A percentile compares a stretch with the other conserved stretches of the same genome.
These are phyloP conservation scores for Colletotrichum sp. DNA, from an alignment of 2,329 filamentous ascomycete species.

Conservation along the genomic window DNA sequence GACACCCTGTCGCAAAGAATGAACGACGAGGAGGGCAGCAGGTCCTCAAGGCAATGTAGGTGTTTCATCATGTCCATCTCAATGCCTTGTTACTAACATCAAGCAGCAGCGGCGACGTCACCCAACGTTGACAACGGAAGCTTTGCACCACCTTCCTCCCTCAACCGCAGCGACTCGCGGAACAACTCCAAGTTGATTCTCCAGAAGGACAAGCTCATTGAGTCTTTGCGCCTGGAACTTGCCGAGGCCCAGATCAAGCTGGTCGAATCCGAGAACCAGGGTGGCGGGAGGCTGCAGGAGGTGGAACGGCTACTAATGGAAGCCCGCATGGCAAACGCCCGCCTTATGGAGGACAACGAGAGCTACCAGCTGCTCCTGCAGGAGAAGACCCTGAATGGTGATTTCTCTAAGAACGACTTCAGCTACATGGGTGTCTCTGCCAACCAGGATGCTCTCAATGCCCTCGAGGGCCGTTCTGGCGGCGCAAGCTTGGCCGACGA, in stretches of 20 bases:
- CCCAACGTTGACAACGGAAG: conserved; percentile 76
- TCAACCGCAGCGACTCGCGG: conserved; percentile 86
- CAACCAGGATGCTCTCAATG: conserved; percentile 69
- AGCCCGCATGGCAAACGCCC: conserved; percentile 92
- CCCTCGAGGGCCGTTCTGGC: conserved; percentile 60
- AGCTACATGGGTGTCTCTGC: conserved; percentile 66
- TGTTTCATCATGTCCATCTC: neutral
- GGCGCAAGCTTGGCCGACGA: conserved; percentile 82
- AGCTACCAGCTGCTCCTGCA: conserved; percentile 95
- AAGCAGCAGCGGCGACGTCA: conserved; percentile 45
- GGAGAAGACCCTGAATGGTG: conserved; percentile 94
- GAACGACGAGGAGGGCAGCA: conserved; percentile 59
- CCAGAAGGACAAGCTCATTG: conserved; percentile 96
- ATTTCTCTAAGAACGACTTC: conserved; percentile 85
- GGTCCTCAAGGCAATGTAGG: conserved; percentile 64
- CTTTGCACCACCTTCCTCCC: conserved; percentile 84
- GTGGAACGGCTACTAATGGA: conserved; percentile 92
- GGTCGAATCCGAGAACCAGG: conserved; percentile 91
- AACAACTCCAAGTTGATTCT: conserved; percentile 89
- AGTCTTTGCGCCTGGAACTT: conserved; percentile 87
- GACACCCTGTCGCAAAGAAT: conserved; percentile 83
- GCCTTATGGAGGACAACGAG: conserved; percentile 98
- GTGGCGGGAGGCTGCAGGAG: conserved; percentile 84
- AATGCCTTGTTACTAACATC: conserved; percentile 2
- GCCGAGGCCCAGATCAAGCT: conserved; percentile 96